Evolutionary conservation across 1,139 yeast genomes (phyloP), one percentile per base, ranked within the genome.

Genomic region (Blastobotrys aristatus): DNA sequence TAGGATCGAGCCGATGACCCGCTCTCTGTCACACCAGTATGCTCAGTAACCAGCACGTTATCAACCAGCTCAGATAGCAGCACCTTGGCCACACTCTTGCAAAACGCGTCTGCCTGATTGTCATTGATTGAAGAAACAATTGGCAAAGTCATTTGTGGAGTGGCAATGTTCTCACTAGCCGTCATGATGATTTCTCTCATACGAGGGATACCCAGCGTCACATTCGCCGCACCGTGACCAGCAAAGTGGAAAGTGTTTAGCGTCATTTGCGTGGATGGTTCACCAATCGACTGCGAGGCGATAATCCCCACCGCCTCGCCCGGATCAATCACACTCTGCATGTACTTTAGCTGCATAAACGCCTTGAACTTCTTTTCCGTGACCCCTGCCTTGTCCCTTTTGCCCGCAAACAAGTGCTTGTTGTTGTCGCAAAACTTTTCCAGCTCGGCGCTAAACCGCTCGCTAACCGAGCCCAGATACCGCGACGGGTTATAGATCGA

Each of bases 201-300:
- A 80, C 99, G 96, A 43, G 99, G 99, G 65, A 94, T 94, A 84
- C 99, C 99, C 64, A 94, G 77, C 1, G 99, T 94, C 57, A 94
- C 99, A 70, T 94, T 94, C 44, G 98, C 98, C 50, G 98, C 99
- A 80, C 99, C 99, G 73, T 94, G 98, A 67, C 99, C 99, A 59
- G 99, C 99, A 64, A 94, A 94, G 74, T 94, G 99, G 95, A 94
- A 94, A 48, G 99, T 94, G 69, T 94, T 94, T 64, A 94, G 79
- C 18, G 99, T 94, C 99, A 94, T 94, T 74, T 94, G 99, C 5
- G 99, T 94, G 3, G 97, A 89, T 45, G 99, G 99, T 71, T 94
- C 99, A 72, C 99, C 99, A 66, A 94, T 84, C 49, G 97, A 90
- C 71, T 94, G 97, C 35, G 97, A 86, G 8, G 98, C 98, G 70